These are phyloP conservation scores for Fraxinus quadrangulata DNA, from an alignment of 257 asterid species.

Conservation along the genomic window DNA sequence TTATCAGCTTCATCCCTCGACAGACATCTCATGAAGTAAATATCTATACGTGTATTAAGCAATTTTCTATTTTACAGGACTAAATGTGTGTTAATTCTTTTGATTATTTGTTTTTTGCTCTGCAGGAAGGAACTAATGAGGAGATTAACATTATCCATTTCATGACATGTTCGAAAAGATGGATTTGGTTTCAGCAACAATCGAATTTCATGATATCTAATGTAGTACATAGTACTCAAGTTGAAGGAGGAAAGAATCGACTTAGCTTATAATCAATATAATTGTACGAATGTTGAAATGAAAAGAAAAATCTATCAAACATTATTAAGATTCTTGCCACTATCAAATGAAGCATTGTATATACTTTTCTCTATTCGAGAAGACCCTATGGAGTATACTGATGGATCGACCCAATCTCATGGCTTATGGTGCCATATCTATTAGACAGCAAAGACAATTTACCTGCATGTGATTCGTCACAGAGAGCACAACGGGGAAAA, in stretches of 20 bases:
- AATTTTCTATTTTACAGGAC: background rate
- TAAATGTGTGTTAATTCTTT: background rate
- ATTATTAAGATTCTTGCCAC: background rate
- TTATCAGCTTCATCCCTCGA: conserved; percentile 61
- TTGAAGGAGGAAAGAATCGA: conserved; percentile 13
- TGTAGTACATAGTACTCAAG: conserved; percentile 7
- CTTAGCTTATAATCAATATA: conserved; percentile 11
- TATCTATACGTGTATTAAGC: too few species aligned
- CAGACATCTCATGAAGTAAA: conserved; percentile 66
- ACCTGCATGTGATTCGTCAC: background rate
- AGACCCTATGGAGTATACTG: background rate
- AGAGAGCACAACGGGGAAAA: background rate
- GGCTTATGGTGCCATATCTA: background rate
- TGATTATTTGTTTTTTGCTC: background rate
- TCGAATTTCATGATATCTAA: background rate
- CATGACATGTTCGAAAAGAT: background rate
- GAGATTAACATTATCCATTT: conserved; percentile 37
- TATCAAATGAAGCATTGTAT: too few species aligned
- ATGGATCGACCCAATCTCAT: background rate
- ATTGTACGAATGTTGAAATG: conserved; percentile 24
- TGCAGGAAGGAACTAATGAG: conserved; percentile 66
- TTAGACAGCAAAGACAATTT: background rate
- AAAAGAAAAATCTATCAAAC: background rate
- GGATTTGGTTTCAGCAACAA: background rate
- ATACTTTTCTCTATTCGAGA: too few species aligned